Evolutionary conservation across 345 rosid genomes (phyloP).

Genomic region (Sonneratia caseolaris): DNA sequence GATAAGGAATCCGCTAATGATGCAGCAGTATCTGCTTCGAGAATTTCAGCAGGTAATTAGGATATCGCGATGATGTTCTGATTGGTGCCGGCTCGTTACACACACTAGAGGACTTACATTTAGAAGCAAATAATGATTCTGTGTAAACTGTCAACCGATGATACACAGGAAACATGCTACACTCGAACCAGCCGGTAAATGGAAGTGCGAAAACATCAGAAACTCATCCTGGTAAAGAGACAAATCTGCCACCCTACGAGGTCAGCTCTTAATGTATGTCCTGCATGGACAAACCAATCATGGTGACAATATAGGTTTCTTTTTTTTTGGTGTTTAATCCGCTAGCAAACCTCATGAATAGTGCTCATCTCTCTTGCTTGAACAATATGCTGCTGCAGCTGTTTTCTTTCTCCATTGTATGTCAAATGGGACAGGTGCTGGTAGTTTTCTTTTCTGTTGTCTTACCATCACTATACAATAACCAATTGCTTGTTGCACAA

Average conservation of each 20-base stretch:
- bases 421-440: background rate
- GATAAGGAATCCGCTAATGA: background rate
- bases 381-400: background rate
- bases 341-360: background rate
- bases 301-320: background rate
- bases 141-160: too few species aligned
- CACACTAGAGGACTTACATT: too few species aligned
- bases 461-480: too few species aligned
- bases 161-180: background rate
- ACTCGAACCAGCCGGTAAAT: background rate
- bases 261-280: constrained; percentile 1
- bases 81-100: background rate
- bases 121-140: background rate
- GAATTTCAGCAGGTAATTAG: constrained; percentile 10
- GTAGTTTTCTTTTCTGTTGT: too few species aligned
- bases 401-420: background rate
- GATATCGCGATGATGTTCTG: background rate
- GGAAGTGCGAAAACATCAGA: background rate
- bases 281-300: background rate
- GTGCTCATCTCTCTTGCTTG: background rate
- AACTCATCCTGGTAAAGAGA: too few species aligned
- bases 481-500: too few species aligned
- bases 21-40: background rate
- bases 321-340: background rate
- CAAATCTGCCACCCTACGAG: background rate